Percentiles rank a stretch among this genome's conserved stretches.
Conservation (phyloP, 2,329 filamentous ascomycete species). For the Claviceps spartinae region DNA sequence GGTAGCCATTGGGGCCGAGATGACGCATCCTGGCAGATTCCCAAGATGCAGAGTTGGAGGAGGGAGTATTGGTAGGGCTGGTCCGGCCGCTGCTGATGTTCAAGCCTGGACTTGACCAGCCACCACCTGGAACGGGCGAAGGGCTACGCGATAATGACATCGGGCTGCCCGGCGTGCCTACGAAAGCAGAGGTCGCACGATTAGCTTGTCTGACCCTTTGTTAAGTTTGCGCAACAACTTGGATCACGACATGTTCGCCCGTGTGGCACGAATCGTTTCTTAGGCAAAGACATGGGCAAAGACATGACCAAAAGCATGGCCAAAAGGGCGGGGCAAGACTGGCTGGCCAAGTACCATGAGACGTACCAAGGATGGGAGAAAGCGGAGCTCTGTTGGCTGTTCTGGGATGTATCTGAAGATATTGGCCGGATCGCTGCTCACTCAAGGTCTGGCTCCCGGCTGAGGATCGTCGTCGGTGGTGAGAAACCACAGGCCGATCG, state of each 20-base stretch:
- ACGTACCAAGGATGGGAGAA: constrained; percentile 44
- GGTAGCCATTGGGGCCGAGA: constrained; percentile 58
- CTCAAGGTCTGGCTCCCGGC: constrained; percentile 19
- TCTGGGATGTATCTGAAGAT: constrained; percentile 19
- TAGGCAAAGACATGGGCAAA: neutral
- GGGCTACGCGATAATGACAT: constrained; percentile 86
- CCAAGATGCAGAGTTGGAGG: constrained; percentile 57
- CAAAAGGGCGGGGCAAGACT: neutral
- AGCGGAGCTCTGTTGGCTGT: constrained; percentile 22
- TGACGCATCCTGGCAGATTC: constrained; percentile 69
- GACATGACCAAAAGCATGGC: neutral
- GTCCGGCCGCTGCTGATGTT: constrained; percentile 58
- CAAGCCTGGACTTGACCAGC: constrained; percentile 76
- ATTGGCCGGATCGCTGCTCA: constrained; percentile 18
- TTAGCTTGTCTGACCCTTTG: constrained; percentile 9
- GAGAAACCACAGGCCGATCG: constrained; percentile 32
- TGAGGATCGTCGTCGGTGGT: constrained; percentile 38
- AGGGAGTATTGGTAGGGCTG: constrained; percentile 44
- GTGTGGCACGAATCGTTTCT: neutral
- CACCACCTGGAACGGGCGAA: constrained; percentile 69
- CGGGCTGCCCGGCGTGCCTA: constrained; percentile 40
- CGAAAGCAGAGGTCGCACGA: constrained; percentile 5
- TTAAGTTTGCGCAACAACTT: constrained; percentile 9
- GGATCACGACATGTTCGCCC: constrained; percentile 3
- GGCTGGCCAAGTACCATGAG: neutral